phyloP scores from a whole-genome alignment of 2,329 filamentous ascomycete species.

The Aspergillus luchuensis region DNA sequence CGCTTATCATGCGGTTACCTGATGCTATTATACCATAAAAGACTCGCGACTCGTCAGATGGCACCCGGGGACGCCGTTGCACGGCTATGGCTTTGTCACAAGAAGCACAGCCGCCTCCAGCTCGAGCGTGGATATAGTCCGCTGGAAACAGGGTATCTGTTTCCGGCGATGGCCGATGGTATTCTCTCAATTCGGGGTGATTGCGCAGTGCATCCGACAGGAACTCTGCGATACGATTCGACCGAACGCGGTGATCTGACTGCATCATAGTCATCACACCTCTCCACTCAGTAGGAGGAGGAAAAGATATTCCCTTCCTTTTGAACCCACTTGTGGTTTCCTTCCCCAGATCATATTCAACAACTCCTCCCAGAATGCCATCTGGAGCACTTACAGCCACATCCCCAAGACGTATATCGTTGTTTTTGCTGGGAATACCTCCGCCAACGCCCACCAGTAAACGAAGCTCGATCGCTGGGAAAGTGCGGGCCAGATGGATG shows the following conservation, averaged over 20 bases:
- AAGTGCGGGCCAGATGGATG: conserved; percentile 19
- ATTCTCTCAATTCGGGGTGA: neutral
- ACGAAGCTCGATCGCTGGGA: conserved; percentile 23
- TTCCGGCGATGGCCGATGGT: neutral
- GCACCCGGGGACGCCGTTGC: no score
- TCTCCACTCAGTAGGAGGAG: no score
- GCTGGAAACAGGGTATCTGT: neutral
- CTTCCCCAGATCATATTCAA: conserved; percentile 33
- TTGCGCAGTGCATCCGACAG: neutral
- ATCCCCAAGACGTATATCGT: conserved; percentile 36
- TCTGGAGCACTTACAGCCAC: conserved; percentile 29
- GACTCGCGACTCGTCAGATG: no score
- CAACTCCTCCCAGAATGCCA: conserved; percentile 20
- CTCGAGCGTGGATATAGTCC: neutral
- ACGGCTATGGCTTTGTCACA: no score
- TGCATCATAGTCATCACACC: no score
- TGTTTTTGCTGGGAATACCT: conserved; percentile 28
- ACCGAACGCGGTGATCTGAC: no score
- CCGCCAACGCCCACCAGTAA: conserved; percentile 51
- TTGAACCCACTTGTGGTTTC: conserved; percentile 2
- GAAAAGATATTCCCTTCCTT: no score
- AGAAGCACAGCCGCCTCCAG: no score
- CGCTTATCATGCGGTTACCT: no score
- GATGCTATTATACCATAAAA: no score
- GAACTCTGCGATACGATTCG: neutral